phyloP scores from a whole-genome alignment of 2,329 filamentous ascomycete species.

The Cytospora chrysosperma region DNA sequence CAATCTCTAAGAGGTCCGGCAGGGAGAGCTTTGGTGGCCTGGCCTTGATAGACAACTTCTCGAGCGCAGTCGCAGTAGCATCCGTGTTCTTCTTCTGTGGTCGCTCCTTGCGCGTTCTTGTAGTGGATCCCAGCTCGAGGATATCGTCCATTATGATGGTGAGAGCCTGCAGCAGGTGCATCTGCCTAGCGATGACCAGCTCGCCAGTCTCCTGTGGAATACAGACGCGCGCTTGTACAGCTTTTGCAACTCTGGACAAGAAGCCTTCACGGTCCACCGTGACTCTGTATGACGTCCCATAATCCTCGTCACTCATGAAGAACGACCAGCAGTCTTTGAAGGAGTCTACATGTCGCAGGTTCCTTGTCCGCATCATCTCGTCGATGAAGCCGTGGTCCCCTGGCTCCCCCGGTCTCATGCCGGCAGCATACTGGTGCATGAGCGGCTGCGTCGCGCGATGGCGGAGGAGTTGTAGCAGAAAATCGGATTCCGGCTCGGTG shows the following conservation, averaged over 20 bases:
- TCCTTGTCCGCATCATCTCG: constrained; percentile 31
- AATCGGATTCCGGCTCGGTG: constrained; percentile 35
- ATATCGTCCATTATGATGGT: constrained; percentile 45
- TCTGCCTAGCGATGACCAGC: constrained; percentile 42
- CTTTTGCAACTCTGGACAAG: constrained; percentile 28
- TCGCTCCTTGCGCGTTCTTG: constrained; percentile 27
- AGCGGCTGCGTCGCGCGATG: constrained; percentile 25
- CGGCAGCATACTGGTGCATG: constrained; percentile 21
- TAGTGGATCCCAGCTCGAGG: constrained; percentile 38
- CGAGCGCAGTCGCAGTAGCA: constrained; percentile 31
- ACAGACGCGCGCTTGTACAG: constrained; percentile 28
- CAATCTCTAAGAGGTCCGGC: constrained; percentile 32
- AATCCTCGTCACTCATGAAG: constrained; percentile 41
- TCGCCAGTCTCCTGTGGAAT: constrained; percentile 34
- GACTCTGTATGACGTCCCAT: constrained; percentile 38
- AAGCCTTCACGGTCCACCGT: constrained; percentile 26
- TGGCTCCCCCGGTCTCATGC: not conserved
- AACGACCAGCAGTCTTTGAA: constrained; percentile 37
- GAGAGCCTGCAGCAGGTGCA: constrained; percentile 37
- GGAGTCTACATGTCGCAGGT: constrained; percentile 32
- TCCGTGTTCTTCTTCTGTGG: constrained; percentile 36
- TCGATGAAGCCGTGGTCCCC: constrained; percentile 2
- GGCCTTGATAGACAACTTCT: constrained; percentile 34
- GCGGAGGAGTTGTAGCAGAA: constrained; percentile 23
- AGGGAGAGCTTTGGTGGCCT: constrained; percentile 32